Evolutionary conservation across 2,329 filamentous ascomycete genomes (phyloP).

Genomic region (Ascosphaera apis): DNA sequence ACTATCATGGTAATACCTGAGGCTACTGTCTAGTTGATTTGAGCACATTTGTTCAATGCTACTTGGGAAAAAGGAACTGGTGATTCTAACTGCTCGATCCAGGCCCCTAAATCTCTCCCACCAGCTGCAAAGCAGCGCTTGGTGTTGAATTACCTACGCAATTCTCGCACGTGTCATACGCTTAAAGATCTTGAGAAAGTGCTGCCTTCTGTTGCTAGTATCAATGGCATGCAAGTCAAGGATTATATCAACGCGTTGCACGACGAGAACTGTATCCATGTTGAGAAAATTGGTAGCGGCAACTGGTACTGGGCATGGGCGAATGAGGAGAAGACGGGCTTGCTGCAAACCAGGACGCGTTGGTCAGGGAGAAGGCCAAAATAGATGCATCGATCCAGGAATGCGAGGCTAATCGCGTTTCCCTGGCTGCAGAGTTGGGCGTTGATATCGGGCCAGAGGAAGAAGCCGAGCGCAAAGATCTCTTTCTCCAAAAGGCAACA

Average conservation of each 20-base stretch:
- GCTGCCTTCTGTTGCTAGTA: constrained; percentile 35
- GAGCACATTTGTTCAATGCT: too few species aligned
- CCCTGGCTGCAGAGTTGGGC: constrained; percentile 3
- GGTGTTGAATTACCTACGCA: constrained; percentile 36
- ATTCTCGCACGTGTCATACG: constrained; percentile 36
- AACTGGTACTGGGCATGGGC: constrained; percentile 52
- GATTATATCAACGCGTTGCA: constrained; percentile 40
- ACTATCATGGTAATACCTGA: neutral
- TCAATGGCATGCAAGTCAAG: constrained; percentile 44
- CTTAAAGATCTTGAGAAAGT: constrained; percentile 46
- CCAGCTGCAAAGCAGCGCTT: constrained; percentile 34
- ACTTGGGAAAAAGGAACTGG: neutral
- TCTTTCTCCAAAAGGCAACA: constrained; percentile 8
- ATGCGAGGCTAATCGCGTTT: constrained; percentile 7
- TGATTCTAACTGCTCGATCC: neutral
- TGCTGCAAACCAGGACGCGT: constrained; percentile 11
- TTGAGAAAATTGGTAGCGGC: constrained; percentile 47
- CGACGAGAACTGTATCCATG: constrained; percentile 37
- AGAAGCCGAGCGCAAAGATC: constrained; percentile 6
- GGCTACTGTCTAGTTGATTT: too few species aligned
- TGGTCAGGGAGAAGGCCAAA: constrained; percentile 15
- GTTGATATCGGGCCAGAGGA: constrained; percentile 4
- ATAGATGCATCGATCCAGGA: constrained; percentile 7
- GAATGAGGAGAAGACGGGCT: constrained; percentile 27
- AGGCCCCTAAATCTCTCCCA: constrained; percentile 30